Base-by-base conservation (phyloP, 1,284 basidiomycete species). In the Somion occarium region DNA sequence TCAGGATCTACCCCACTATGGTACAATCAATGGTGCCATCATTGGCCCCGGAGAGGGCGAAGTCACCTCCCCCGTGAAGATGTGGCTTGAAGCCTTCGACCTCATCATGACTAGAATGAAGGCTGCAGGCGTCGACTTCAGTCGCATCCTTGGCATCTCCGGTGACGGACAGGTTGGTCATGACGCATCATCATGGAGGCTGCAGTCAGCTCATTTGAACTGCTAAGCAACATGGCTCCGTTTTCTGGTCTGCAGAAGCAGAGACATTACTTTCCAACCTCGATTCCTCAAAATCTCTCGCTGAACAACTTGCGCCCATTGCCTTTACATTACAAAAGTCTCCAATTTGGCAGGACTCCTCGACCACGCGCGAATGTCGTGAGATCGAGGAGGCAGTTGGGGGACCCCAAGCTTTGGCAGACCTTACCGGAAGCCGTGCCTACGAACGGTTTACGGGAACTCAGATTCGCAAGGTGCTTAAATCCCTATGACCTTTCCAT, bases 301-400 rank as follows among this genome's bases (percentile, higher is more conserved):
- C 71, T 9, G 73, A 62, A 7, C 84, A 86, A 59, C 68, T 88
- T 39, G 68, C 70, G 15, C 80, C 81, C 0, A 60, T 61, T 5
- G 88, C 89, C 0, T 93, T 95, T 67, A 86, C 90, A 3, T 70
- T 84, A 18, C 72, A 73, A 1, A 76, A 79, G 54, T 81, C 88
- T 1, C 92, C 92, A 13, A 95, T 94, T 63, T 95, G 93, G 93
- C 92, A 95, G 68, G 93, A 95, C 69, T 92, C 89, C 0, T 92
- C 90, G 0, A 95, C 92, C 0, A 83, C 79, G 0, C 66, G 70
- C 27, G 90, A 93, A 59, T 95, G 92, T 61, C 72, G 71, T 45
- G 78, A 76, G 47, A 71, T 94, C 38, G 88, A 92, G 61, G 73
- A 71, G 1, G 74, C 74, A 27, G 69, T 83, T 11, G 91, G 91